Evolutionary conservation across 2,329 filamentous ascomycete species (phyloP), one percentile per base, ranked within the genome.

Genomic region (Ophidiomyces ophidiicola): DNA sequence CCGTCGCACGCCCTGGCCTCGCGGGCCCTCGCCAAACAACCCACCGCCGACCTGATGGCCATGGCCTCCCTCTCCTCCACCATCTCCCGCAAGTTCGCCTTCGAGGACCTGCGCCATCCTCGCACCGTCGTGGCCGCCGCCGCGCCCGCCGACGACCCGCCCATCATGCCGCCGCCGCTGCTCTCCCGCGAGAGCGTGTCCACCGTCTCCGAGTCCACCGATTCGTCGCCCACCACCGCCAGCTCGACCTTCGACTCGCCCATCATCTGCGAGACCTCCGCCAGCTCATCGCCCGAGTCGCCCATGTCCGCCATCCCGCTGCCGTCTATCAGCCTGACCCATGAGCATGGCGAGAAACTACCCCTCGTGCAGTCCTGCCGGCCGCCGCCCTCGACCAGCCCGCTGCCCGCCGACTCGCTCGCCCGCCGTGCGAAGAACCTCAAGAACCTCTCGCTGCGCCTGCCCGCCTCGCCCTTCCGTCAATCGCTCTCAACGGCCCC

Each of bases 171-270:
- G 15, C 37, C 45, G 17, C 55, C 50, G 26, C 58, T 59, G 29
- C 49, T 58, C n/a, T 61, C 63, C 36, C 62, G 63, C 20, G 55
- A 59, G 47, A 67, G 62, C 48, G 50, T 65, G 26, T 65, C 62
- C 7, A 54, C 59, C 37, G 55, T 55, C n/a, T 83, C 82, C 11
- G 84, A 83, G 47, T 96, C 90, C 1, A 83, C 83, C 29, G 87
- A 94, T 54, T 94, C 88, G 15, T 96, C 88, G 6, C 90, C 90
- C 1, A 96, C 88, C 5, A 94, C 87, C 3, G 94, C 88, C 2
- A 74, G 90, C 35, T 94, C 86, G 4, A 94, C 85, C 14, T 84
- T 88, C 47, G 88, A 94, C 62, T 92, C 87, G 4, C 88, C 85
- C 6, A 83, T 85, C 20, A 71, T 90, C 34, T 87, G 87, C 20